Evolutionary conservation across 108 stramenopile genomes (phyloP).

Genomic region (Cyclotella cryptica): DNA sequence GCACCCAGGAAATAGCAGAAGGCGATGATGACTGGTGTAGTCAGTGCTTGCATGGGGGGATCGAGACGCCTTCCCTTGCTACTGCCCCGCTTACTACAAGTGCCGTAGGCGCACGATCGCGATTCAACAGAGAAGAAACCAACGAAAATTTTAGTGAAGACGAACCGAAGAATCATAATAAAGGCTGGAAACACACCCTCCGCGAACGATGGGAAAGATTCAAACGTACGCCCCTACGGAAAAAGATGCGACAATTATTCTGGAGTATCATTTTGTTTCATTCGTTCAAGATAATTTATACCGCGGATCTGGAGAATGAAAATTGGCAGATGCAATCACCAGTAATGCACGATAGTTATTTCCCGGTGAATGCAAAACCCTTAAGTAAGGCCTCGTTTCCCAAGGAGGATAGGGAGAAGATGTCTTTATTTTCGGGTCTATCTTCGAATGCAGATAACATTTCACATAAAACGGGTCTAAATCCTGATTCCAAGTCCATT

Average conservation of each 20-base stretch:
- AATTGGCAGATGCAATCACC: constrained; percentile 12
- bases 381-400: constrained; percentile 4
- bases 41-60: neutral
- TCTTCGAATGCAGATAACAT: neutral
- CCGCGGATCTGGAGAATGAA: constrained; percentile 31
- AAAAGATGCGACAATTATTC: constrained; percentile 26
- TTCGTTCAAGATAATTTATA: constrained; percentile 33
- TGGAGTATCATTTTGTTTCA: constrained; percentile 12
- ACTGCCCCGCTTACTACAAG: neutral
- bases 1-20: constrained; percentile 3
- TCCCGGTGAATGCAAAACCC: constrained; percentile 15
- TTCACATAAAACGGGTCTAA: neutral
- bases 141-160: neutral
- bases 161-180: neutral
- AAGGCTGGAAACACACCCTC: neutral
- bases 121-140: constrained; percentile 9
- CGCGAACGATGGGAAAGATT: constrained; percentile 25
- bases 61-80: neutral
- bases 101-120: constrained; percentile 10
- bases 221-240: constrained; percentile 15
- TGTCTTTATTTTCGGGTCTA: neutral
- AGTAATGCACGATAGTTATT: neutral
- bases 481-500: neutral
- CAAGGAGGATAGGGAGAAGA: neutral
- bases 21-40: constrained; percentile 38